A percentile compares a stretch with the other conserved stretches of the same genome.
These are phyloP conservation scores for Xylaria longipes DNA, from an alignment of 495 filamentous ascomycete genomes.

Conservation along the genomic window DNA sequence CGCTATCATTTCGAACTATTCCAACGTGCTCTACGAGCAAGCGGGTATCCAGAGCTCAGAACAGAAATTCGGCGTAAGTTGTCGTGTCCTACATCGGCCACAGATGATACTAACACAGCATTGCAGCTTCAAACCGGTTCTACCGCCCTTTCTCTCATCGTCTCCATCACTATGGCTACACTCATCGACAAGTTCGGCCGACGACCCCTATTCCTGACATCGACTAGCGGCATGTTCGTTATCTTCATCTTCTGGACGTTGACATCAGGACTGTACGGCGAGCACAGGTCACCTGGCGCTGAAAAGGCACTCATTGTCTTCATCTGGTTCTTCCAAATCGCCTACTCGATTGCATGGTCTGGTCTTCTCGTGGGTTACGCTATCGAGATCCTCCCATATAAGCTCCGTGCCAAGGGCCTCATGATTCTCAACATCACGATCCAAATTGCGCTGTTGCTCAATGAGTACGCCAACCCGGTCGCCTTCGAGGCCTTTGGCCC, in stretches of 20 bases:
- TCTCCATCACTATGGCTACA: slow-evolving; percentile 60
- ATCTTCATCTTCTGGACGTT: slow-evolving; percentile 65
- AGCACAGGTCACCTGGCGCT: slow-evolving; percentile 44
- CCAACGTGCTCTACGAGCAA: slow-evolving; percentile 61
- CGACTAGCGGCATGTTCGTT: slow-evolving; percentile 65
- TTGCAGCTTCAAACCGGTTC: slow-evolving; percentile 58
- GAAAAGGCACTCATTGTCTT: slow-evolving; percentile 61
- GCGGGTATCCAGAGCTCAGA: slow-evolving; percentile 62
- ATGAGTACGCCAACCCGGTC: slow-evolving; percentile 66
- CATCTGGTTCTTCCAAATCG: slow-evolving; percentile 61
- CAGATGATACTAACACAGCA: slow-evolving; percentile 7
- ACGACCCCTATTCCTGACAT: slow-evolving; percentile 61
- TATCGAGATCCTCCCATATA: slow-evolving; percentile 75
- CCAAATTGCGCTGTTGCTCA: slow-evolving; percentile 59
- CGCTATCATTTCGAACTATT: slow-evolving; percentile 70
- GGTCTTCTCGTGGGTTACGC: slow-evolving; percentile 70
- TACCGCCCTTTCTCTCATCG: slow-evolving; percentile 58
- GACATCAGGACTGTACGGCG: slow-evolving; percentile 48
- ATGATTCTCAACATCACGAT: slow-evolving; percentile 60
- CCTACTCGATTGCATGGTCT: slow-evolving; percentile 67
- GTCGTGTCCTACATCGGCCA: slow-evolving; percentile 24
- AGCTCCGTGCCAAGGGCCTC: slow-evolving; percentile 66
- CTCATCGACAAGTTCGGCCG: slow-evolving; percentile 68
- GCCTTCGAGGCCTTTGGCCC: slow-evolving; percentile 58
- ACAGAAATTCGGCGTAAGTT: slow-evolving; percentile 53